Evolutionary conservation across 2,329 filamentous ascomycete species (phyloP).

Genomic region (Epichloe hybrida): DNA sequence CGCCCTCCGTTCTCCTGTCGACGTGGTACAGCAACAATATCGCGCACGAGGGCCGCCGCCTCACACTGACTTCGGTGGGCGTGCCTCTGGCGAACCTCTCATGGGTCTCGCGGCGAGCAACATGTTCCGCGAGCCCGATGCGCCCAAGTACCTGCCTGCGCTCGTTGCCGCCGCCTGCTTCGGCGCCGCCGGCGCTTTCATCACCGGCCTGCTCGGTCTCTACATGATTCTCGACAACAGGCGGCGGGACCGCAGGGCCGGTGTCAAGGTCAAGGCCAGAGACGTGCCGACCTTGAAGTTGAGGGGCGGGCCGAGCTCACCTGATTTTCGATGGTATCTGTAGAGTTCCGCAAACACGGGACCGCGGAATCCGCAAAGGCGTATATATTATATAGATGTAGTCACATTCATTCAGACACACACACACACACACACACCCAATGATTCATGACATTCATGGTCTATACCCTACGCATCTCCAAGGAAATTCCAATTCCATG

Average conservation of each 20-base stretch:
- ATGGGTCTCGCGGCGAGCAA: slow-evolving; percentile 61
- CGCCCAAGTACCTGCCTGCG: slow-evolving; percentile 53
- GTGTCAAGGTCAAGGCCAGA: slow-evolving; percentile 28
- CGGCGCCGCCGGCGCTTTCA: slow-evolving; percentile 43
- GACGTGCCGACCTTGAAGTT: slow-evolving; percentile 38
- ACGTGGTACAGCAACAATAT: slow-evolving; percentile 70
- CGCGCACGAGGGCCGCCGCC: slow-evolving; percentile 59
- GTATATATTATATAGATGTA: background rate
- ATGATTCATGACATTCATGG: background rate
- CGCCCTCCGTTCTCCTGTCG: slow-evolving; percentile 56
- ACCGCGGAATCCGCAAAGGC: too few species aligned
- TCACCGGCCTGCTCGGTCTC: slow-evolving; percentile 39
- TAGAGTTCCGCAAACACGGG: slow-evolving; percentile 7
- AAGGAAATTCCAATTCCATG: too few species aligned
- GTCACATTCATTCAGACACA: background rate
- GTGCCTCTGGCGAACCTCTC: slow-evolving; percentile 62
- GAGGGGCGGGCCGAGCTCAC: slow-evolving; percentile 31
- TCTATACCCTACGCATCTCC: background rate
- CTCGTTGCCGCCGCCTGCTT: slow-evolving; percentile 52
- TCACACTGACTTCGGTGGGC: slow-evolving; percentile 56
- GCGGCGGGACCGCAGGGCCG: slow-evolving; percentile 38
- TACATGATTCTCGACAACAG: slow-evolving; percentile 48
- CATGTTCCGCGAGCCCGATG: slow-evolving; percentile 51
- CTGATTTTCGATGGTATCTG: slow-evolving; percentile 39
- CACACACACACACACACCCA: background rate